phyloP scores from a whole-genome alignment of 202 grass and related monocot genomes.

The Elaeis oleifera region DNA sequence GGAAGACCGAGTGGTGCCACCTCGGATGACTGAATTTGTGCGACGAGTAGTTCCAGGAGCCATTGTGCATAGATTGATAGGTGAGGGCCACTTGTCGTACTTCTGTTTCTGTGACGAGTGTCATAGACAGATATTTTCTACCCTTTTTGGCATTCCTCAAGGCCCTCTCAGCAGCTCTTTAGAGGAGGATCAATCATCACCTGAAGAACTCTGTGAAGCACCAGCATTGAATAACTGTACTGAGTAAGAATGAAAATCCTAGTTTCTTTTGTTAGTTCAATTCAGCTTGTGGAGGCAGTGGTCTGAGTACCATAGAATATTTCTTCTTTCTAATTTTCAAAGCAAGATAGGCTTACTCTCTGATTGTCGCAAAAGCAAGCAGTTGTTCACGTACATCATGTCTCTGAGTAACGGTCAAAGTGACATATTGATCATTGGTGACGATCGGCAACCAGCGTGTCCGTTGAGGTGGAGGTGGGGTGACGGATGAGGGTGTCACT shows the following conservation, averaged over 20 bases:
- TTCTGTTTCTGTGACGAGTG: slow-evolving; percentile 88
- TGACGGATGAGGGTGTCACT: too few species aligned
- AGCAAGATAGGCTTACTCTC: too few species aligned
- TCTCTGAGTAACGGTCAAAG: too few species aligned
- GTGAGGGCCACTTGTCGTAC: slow-evolving; percentile 89
- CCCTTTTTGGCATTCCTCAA: slow-evolving; percentile 77
- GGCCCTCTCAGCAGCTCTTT: slow-evolving; percentile 36
- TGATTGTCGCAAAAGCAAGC: too few species aligned
- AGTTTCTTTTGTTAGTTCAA: background rate
- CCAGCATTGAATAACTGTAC: slow-evolving; percentile 19
- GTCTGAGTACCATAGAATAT: too few species aligned
- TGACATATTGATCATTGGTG: too few species aligned
- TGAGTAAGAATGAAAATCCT: slow-evolving; percentile 35
- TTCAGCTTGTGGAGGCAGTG: too few species aligned
- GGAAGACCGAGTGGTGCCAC: slow-evolving; percentile 78
- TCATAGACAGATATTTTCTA: slow-evolving; percentile 86
- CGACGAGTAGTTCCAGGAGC: slow-evolving; percentile 64
- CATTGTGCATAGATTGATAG: slow-evolving; percentile 58
- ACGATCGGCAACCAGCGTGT: too few species aligned
- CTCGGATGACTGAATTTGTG: slow-evolving; percentile 51
- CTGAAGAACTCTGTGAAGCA: slow-evolving; percentile 29
- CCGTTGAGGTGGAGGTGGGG: too few species aligned
- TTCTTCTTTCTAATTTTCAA: too few species aligned
- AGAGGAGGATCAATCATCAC: slow-evolving; percentile 19
- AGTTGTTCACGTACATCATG: too few species aligned